Percentiles rank a stretch among this genome's conserved stretches.
phyloP scores from a whole-genome alignment of 768 basidiomycete species.

The Hypholoma fasciculare region DNA sequence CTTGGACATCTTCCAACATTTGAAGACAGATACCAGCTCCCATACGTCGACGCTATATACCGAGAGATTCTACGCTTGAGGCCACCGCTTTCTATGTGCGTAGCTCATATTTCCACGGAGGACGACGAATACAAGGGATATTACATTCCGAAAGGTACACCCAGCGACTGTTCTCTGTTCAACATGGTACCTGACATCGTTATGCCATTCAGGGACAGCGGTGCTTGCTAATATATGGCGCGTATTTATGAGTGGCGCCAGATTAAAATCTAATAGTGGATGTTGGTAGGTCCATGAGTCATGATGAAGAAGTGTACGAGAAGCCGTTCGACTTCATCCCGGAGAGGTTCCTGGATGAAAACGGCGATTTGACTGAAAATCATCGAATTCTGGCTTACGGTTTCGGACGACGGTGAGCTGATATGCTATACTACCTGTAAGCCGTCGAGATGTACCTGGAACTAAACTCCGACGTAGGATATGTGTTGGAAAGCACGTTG shows the following conservation, averaged over 20 bases:
- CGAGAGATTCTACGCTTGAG: constrained; percentile 7
- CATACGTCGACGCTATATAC: constrained; percentile 26
- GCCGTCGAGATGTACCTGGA: not conserved
- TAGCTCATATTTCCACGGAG: constrained; percentile 25
- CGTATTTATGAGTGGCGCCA: not conserved
- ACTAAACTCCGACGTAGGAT: not conserved
- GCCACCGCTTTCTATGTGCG: constrained; percentile 13
- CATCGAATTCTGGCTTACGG: constrained; percentile 1
- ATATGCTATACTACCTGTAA: not conserved
- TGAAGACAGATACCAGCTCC: constrained; percentile 29
- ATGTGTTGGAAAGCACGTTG: constrained; percentile 2
- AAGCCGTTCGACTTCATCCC: constrained; percentile 5
- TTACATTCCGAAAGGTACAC: constrained; percentile 40
- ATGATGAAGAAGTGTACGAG: constrained; percentile 2
- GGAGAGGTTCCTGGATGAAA: constrained; percentile 3
- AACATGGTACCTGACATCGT: not conserved
- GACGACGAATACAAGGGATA: constrained; percentile 41
- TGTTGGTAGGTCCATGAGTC: constrained; percentile 9
- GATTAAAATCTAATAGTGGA: not conserved
- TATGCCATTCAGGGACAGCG: not conserved
- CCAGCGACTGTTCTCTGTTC: not conserved
- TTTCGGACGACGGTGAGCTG: not conserved
- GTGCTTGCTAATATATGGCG: constrained; percentile 6
- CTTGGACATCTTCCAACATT: constrained; percentile 34
- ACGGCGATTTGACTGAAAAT: not conserved